Base-by-base conservation (phyloP, 2,329 filamentous ascomycete genomes). In the Aspergillus fructus region DNA sequence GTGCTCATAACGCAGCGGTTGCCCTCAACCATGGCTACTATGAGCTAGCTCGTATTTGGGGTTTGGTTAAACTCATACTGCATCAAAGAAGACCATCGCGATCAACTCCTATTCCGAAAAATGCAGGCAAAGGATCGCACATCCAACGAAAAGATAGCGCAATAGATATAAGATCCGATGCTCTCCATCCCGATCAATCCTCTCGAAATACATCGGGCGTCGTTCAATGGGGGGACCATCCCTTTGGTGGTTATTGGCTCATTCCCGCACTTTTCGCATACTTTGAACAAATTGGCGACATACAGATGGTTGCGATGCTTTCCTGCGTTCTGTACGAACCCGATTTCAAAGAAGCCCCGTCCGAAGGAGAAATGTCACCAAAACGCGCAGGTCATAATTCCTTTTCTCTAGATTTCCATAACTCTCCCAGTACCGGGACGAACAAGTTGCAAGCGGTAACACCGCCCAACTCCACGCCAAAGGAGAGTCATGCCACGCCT, bases 21-120 rank as follows among this genome's bases (percentile, higher is more conserved):
- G 93, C 93, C 8, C 82, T 86, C 63, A 87, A 85, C 61, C 82
- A 89, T 64, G 90, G 88, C 4, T 83, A 85, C 61, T 72, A 80
- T 13, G 90, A 96, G 62, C 75, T 96, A 30, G 88, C 89, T 24
- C 85, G 91, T 64, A 84, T 96, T 6, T 99, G 94, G 94, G 85
- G 84, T 49, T 88, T 97, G 62, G 81, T 91, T 54, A 88, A 85
- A 17, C 79, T 97, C 57, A 80, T 97, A 5, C 78, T 97, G 46
- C 86, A 87, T 62, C 89, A 90, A 64, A 86, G 91, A 45, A 87
- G 93, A 27, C 89, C 89, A 1, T 77, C 93, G 3, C 83, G 89
- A 64, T 76, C 90, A 24, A 80, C 83, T 55, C 76, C 80, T 41
- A 78, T 80, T 8, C 80, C 88, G 58, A 86, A 85, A 3, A 82